A percentile compares a stretch with the other conserved stretches of the same genome.
These are phyloP conservation scores for Zalaria obscura DNA, from an alignment of 2,329 filamentous ascomycete genomes.

Conservation along the genomic window DNA sequence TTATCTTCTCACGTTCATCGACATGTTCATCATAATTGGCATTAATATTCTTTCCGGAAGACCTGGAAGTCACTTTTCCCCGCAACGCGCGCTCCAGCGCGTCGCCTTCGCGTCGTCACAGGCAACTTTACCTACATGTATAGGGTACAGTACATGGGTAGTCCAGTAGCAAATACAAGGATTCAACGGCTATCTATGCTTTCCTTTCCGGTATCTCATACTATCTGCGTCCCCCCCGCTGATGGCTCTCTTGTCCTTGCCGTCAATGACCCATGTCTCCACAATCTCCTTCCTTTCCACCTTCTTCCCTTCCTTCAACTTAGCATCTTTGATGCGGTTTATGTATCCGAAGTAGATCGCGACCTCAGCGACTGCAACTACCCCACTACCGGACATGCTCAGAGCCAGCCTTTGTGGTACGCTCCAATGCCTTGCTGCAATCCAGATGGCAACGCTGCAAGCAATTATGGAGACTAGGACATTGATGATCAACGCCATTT, in stretches of 20 bases:
- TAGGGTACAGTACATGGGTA: too few relatives aligned
- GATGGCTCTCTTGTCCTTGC: neutral
- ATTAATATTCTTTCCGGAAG: too few relatives aligned
- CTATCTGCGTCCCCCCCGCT: conserved; percentile 8
- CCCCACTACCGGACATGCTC: conserved; percentile 52
- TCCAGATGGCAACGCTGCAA: conserved; percentile 63
- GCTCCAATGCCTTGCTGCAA: conserved; percentile 64
- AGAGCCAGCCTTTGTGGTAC: conserved; percentile 55
- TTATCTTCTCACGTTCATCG: too few relatives aligned
- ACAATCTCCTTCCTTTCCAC: conserved; percentile 56
- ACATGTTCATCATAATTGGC: too few relatives aligned
- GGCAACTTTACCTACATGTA: too few relatives aligned
- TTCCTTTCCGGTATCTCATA: conserved; percentile 28
- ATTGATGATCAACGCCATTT: conserved; percentile 75
- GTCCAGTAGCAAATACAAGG: conserved; percentile 3
- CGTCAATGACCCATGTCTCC: conserved; percentile 51
- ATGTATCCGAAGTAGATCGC: conserved; percentile 64
- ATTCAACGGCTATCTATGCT: conserved; percentile 21
- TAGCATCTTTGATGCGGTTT: conserved; percentile 55
- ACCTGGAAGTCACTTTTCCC: too few relatives aligned
- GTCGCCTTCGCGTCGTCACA: too few relatives aligned
- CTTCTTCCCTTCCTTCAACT: conserved; percentile 43
- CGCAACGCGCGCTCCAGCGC: too few relatives aligned
- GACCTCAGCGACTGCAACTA: conserved; percentile 64
- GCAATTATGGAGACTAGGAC: conserved; percentile 77